phyloP scores from a whole-genome alignment of 192 early-diverging fungal species.

The Coemansia sp. region DNA sequence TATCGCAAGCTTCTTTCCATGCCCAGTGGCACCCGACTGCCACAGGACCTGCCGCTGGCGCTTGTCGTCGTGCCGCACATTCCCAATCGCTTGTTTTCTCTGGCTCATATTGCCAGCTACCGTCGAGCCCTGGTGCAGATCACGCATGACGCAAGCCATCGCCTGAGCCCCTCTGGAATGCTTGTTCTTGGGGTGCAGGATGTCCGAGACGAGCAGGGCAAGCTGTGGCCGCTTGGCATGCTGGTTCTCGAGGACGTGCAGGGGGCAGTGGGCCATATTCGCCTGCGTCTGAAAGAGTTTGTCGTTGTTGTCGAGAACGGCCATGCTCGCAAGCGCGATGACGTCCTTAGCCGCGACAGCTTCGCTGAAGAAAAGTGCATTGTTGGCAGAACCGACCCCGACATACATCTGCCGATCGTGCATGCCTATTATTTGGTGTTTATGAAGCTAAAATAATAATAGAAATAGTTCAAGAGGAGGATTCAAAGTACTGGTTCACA shows the following conservation, averaged over 20 bases:
- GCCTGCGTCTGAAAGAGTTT: slow-evolving; percentile 54
- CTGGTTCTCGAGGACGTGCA: slow-evolving; percentile 72
- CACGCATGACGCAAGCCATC: slow-evolving; percentile 55
- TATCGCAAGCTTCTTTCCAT: slow-evolving; percentile 60
- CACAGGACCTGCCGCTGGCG: slow-evolving; percentile 41
- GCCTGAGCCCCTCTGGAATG: slow-evolving; percentile 61
- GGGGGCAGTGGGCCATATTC: slow-evolving; percentile 49
- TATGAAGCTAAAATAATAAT: slow-evolving; percentile 46
- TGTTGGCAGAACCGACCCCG: slow-evolving; percentile 12
- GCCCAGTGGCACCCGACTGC: slow-evolving; percentile 37
- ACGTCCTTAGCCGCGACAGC: slow-evolving; percentile 34
- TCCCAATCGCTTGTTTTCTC: slow-evolving; percentile 43
- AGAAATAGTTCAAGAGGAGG: neutral
- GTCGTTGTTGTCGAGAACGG: slow-evolving; percentile 53
- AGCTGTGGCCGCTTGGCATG: slow-evolving; percentile 73
- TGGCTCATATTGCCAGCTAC: slow-evolving; percentile 57
- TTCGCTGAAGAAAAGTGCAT: slow-evolving; percentile 43
- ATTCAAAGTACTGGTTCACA: slow-evolving; percentile 33
- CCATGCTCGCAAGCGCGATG: slow-evolving; percentile 47
- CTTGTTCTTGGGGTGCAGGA: slow-evolving; percentile 72
- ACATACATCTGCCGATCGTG: slow-evolving; percentile 50
- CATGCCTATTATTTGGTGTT: slow-evolving; percentile 55
- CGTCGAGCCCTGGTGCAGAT: slow-evolving; percentile 63
- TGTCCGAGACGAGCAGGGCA: slow-evolving; percentile 57
- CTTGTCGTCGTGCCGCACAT: slow-evolving; percentile 66